Evolutionary conservation across 2,329 filamentous ascomycete genomes (phyloP), one percentile per base, ranked within the genome.

Genomic region (Xylariaceae sp.): DNA sequence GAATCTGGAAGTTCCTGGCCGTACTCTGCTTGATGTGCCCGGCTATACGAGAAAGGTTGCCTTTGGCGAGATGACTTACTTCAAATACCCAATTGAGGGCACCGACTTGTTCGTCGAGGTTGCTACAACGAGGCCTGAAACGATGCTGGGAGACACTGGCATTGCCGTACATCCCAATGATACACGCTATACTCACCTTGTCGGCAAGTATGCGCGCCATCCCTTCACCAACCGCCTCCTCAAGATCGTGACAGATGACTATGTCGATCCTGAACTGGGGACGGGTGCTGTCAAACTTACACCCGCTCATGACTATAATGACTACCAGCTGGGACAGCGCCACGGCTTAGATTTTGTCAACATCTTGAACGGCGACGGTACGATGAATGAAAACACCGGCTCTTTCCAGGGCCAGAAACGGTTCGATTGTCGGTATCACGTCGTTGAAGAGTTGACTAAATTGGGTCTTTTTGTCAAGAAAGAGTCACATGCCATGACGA

Each of bases 251-350:
- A 88, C 87, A 42, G 92, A 96, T 68, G 81, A 86, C 52, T 92
- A 95, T 61, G 92, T 96, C 53, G 91, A 96, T 62, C 85, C 82
- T 63, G 90, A 94, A 62, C 96, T 96, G 65, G 92, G 92, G 80
- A 96, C 92, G 60, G 92, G 92, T 76, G 91, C 91, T 58, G 92
- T 97, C 66, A 97, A 97, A 32, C 78, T 97, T 62, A 97, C 92
- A 1, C 92, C 92, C 5, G 92, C 91, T 3, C 92, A 97, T 70
- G 92, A 97, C 68, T 84, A 87, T 63, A 96, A 96, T 76, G 92
- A 96, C 86, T 97, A 91, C 74, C 84, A 80, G 60, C 79, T 92
- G 56, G 90, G 89, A 48, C 83, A 61, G 29, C 54, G 55, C 19
- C 60, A 62, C 19, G 46, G 54, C 2, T 47, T 99, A 95, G 74